phyloP scores from a whole-genome alignment of 805 yeast species.

The Groenewaldozyma tartarivorans region DNA sequence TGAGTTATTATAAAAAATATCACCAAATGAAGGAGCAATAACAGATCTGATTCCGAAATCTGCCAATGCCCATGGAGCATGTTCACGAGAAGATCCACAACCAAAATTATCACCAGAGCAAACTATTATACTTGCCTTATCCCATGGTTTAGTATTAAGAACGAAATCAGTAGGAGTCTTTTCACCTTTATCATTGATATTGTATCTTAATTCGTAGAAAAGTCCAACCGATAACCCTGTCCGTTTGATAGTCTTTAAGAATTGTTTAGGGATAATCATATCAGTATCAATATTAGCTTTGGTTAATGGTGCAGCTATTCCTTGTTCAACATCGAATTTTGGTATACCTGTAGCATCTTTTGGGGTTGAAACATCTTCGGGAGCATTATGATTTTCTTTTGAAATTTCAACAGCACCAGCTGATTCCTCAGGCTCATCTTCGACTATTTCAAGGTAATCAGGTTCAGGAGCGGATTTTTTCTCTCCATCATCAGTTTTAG shows the following conservation, averaged over 20 bases:
- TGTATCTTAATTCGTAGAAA: slow-evolving; percentile 85
- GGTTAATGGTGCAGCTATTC: slow-evolving; percentile 89
- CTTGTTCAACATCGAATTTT: slow-evolving; percentile 63
- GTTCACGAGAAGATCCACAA: slow-evolving; percentile 98
- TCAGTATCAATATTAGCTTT: slow-evolving; percentile 96
- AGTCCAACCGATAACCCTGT: slow-evolving; percentile 85
- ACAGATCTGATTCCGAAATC: slow-evolving; percentile 95
- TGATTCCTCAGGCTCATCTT: slow-evolving; percentile 53
- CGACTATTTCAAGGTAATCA: slow-evolving; percentile 23
- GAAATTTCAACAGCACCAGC: slow-evolving; percentile 37
- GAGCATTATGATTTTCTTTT: slow-evolving; percentile 10
- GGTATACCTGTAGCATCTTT: slow-evolving; percentile 52
- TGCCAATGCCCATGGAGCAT: slow-evolving; percentile 98
- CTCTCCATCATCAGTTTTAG: neutral
- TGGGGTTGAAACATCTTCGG: slow-evolving; percentile 21
- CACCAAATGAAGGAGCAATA: slow-evolving; percentile 97
- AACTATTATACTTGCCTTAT: slow-evolving; percentile 69
- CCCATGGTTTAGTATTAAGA: slow-evolving; percentile 77
- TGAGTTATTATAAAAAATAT: slow-evolving; percentile 94
- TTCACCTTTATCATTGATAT: slow-evolving; percentile 45
- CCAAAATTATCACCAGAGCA: slow-evolving; percentile 97
- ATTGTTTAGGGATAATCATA: slow-evolving; percentile 97
- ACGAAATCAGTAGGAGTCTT: slow-evolving; percentile 72
- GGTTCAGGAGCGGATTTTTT: slow-evolving; percentile 25
- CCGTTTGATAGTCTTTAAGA: slow-evolving; percentile 93